Conservation (phyloP, 73 alveolate species). For the Breviolum minutum region DNA sequence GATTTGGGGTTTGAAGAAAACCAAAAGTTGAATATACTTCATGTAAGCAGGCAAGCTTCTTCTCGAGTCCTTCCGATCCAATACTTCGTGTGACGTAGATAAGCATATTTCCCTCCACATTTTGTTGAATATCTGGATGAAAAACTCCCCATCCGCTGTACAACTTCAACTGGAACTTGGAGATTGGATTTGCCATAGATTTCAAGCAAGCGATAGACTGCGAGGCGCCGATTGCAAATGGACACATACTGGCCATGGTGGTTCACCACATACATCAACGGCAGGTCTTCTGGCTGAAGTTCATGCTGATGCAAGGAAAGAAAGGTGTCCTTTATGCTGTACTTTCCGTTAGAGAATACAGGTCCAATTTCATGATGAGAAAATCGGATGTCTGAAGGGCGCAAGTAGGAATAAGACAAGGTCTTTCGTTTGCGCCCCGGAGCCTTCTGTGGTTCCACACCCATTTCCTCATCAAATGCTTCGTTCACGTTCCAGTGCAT, state of each 20-base stretch:
- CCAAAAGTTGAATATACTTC: too few species aligned
- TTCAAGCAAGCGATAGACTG: conserved; percentile 10
- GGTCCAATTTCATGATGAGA: conserved; percentile 24
- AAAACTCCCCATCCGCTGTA: conserved; percentile 19
- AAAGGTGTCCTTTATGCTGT: conserved; percentile 50
- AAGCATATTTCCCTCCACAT: conserved; percentile 5
- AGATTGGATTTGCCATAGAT: background rate
- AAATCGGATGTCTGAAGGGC: conserved; percentile 12
- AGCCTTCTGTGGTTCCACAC: background rate
- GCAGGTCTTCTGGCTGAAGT: background rate
- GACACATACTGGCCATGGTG: conserved; percentile 1
- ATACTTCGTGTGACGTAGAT: background rate
- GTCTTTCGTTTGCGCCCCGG: conserved; percentile 22
- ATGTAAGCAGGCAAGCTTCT: too few species aligned
- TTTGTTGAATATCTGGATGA: background rate
- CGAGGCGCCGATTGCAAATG: conserved; percentile 40
- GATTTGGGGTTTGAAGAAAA: too few species aligned
- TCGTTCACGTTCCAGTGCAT: background rate
- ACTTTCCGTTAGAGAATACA: conserved; percentile 4
- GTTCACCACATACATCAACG: conserved; percentile 22
- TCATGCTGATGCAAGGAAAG: background rate
- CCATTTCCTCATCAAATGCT: background rate
- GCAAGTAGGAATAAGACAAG: background rate
- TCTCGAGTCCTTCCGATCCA: conserved; percentile 11
- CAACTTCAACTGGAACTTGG: conserved; percentile 21